Evolutionary conservation across 2,329 filamentous ascomycete species (phyloP), one percentile per base, ranked within the genome.

Genomic region (Truncatella angustata): DNA sequence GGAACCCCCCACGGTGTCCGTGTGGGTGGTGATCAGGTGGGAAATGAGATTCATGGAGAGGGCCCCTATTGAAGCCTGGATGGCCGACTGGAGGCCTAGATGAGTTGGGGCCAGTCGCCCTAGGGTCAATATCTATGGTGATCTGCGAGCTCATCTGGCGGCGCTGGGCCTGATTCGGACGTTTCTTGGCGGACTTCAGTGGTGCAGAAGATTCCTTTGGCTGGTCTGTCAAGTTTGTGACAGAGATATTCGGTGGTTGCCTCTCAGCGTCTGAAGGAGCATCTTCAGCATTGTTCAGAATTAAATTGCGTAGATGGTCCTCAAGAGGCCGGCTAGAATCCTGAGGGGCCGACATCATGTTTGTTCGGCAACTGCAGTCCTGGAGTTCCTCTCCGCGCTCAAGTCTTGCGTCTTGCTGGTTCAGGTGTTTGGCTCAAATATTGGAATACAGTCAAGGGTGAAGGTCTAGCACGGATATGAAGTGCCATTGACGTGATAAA

Each of bases 151-250:
- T 84, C 79, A 85, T 82, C 60, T 85, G 81, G 20, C 83, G 77
- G 45, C 83, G 74, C 58, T 86, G 80, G 1, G 83, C 82, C 61
- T 87, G 84, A 54, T 87, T 87, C 3, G 73, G 77, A 20, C 82
- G 79, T 77, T 83, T 59, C 72, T 71, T 47, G 59, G 49, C 68
- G 28, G 36, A 12, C 23, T 30, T 35, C 11, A 9, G 11, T 30
- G 42, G 42, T 14, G 20, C 26, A 12, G 42, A 32, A 16, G 21
- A 30, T 44, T 21, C 12, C 16, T 18, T 11, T 18, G 37, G 7
- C 16, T 40, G 37, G 3, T 21, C 37, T 11, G 21, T 21, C 21
- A 14, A 23, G 4, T 21, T 21, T 5, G n/a, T 18, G 14, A 12
- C 10, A 18, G 37, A 12, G 10, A 11, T 40, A 11, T 5, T 12